Percentiles rank a stretch among this genome's conserved stretches.
These are phyloP conservation scores for Clarireedia monteithiana DNA, from an alignment of 2,329 filamentous ascomycete genomes.

Conservation along the genomic window DNA sequence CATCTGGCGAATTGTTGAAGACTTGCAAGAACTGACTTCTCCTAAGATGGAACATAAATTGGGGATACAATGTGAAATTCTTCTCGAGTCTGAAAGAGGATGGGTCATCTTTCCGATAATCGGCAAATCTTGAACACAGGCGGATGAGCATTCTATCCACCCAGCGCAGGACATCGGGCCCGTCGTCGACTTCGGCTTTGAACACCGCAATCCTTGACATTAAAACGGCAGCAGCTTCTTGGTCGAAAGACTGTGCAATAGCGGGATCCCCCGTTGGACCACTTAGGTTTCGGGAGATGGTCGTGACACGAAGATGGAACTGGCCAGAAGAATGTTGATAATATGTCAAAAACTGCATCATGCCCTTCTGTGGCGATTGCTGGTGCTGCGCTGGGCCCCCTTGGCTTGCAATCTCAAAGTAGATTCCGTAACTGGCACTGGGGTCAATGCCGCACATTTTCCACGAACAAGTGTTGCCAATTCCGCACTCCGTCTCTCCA, in stretches of 20 bases:
- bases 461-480: slow-evolving; percentile 98
- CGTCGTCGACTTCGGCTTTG: slow-evolving; percentile 97
- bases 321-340: slow-evolving; percentile 97
- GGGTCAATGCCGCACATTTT: slow-evolving; percentile 99
- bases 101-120: slow-evolving; percentile 96
- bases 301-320: slow-evolving; percentile 93
- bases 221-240: slow-evolving; percentile 92
- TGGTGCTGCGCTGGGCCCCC: slow-evolving; percentile 79
- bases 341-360: slow-evolving; percentile 98
- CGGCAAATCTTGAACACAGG: slow-evolving; percentile 90
- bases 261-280: slow-evolving; percentile 91
- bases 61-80: slow-evolving; percentile 97
- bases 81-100: slow-evolving; percentile 95
- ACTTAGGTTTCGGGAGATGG: slow-evolving; percentile 82
- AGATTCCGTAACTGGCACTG: slow-evolving; percentile 86
- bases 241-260: slow-evolving; percentile 94
- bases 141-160: slow-evolving; percentile 98
- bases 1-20: slow-evolving; percentile 98
- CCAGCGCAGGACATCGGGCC: slow-evolving; percentile 96
- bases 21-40: slow-evolving; percentile 97
- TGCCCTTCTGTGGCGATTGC: slow-evolving; percentile 80
- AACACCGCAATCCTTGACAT: slow-evolving; percentile 99
- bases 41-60: slow-evolving; percentile 99
- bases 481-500: slow-evolving; percentile 95
- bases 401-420: slow-evolving; percentile 96